Percentiles rank a stretch among this genome's conserved stretches.
phyloP scores from a whole-genome alignment of 2,329 filamentous ascomycete species.

The Fusarium odoratissimum region DNA sequence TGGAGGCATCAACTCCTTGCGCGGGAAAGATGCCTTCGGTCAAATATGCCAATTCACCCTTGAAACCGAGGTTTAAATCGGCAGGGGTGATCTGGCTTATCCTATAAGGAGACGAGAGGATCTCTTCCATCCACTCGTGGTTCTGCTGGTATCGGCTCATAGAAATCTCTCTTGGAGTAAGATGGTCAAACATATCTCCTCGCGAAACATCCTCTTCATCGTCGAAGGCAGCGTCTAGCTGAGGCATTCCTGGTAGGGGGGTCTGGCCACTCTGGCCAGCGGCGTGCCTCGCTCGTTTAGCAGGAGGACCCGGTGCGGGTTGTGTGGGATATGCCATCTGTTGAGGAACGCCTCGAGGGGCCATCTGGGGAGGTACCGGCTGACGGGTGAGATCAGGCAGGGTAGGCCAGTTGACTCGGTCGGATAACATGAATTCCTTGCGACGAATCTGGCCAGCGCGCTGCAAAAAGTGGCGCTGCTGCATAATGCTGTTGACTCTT shows the following conservation, averaged over 20 bases:
- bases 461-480: slow-evolving; percentile 73
- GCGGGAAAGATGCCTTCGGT: slow-evolving; percentile 88
- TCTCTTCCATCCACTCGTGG: slow-evolving; percentile 99
- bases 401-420: slow-evolving; percentile 89
- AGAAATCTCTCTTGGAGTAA: slow-evolving; percentile 91
- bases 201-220: slow-evolving; percentile 91
- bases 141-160: slow-evolving; percentile 90
- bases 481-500: slow-evolving; percentile 69
- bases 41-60: slow-evolving; percentile 82
- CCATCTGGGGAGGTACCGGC: slow-evolving; percentile 62
- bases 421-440: slow-evolving; percentile 95
- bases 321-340: slow-evolving; percentile 72
- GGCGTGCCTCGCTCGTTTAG: slow-evolving; percentile 65
- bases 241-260: slow-evolving; percentile 53
- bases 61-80: slow-evolving; percentile 86
- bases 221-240: slow-evolving; percentile 68
- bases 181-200: slow-evolving; percentile 89
- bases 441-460: slow-evolving; percentile 83
- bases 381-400: slow-evolving; percentile 69
- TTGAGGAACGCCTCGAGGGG: slow-evolving; percentile 64
- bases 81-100: slow-evolving; percentile 87
- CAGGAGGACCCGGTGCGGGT: slow-evolving; percentile 61
- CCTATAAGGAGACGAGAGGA: slow-evolving; percentile 89
- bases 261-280: slow-evolving; percentile 55
- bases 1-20: slow-evolving; percentile 61